Evolutionary conservation across 352 stramenopile genomes (phyloP).

Genomic region (Globisporangium parvum): DNA sequence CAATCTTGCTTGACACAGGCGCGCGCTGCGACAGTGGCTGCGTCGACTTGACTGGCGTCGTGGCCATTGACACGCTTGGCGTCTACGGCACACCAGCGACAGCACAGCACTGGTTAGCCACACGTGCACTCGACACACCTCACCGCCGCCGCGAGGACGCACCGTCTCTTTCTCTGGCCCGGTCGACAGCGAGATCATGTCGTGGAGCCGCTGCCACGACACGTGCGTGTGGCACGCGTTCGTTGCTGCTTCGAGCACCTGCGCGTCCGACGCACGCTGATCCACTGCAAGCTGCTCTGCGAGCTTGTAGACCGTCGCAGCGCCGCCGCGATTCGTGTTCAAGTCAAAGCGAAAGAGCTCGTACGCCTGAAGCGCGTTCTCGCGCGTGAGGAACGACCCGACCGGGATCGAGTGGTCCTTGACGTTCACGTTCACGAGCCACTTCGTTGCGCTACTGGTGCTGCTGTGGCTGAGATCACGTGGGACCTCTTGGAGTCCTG

Average conservation of each 20-base stretch:
- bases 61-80: background rate
- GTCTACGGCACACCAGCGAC: background rate
- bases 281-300: constrained; percentile 12
- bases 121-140: background rate
- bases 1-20: background rate
- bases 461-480: background rate
- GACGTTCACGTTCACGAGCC: constrained; percentile 52
- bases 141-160: background rate
- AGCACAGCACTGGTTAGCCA: background rate
- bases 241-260: constrained; percentile 32
- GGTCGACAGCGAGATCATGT: constrained; percentile 15
- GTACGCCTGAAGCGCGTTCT: constrained; percentile 42
- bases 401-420: constrained; percentile 34
- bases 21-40: background rate
- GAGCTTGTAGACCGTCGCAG: constrained; percentile 23
- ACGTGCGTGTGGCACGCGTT: constrained; percentile 38
- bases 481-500: constrained; percentile 31
- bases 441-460: constrained; percentile 12
- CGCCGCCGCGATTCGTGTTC: constrained; percentile 15
- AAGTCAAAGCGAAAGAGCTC: constrained; percentile 28
- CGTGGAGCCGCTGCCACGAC: constrained; percentile 24
- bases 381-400: constrained; percentile 23
- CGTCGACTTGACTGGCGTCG: constrained; percentile 6
- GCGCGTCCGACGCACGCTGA: constrained; percentile 24
- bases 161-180: constrained; percentile 2